Percentiles rank a stretch among this genome's conserved stretches.
phyloP scores from a whole-genome alignment of 2,329 filamentous ascomycete genomes.

The Trematosphaeria pertusa region DNA sequence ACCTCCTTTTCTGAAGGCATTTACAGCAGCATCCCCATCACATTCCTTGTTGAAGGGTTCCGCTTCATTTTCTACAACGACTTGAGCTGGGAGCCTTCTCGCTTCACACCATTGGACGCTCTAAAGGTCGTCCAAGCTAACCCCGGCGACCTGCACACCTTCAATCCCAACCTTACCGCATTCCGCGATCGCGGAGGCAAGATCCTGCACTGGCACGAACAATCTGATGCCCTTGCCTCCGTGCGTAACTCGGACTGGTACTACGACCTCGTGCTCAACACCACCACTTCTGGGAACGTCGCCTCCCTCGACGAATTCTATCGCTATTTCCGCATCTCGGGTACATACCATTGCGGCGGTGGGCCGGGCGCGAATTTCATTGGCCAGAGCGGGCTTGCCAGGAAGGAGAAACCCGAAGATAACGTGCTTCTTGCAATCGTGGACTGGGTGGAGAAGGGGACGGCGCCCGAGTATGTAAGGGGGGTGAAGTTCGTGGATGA shows the following conservation, averaged over 20 bases:
- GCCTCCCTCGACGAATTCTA: constrained; percentile 48
- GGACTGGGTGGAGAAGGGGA: constrained; percentile 51
- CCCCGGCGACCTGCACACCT: constrained; percentile 12
- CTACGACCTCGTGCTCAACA: constrained; percentile 53
- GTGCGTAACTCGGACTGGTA: constrained; percentile 33
- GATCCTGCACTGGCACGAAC: constrained; percentile 29
- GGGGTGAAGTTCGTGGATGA: too few species aligned
- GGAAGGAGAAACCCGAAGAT: too few species aligned
- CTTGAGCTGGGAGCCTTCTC: constrained; percentile 45
- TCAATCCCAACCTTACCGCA: constrained; percentile 20
- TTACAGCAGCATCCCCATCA: constrained; percentile 43
- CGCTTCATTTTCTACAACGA: constrained; percentile 52
- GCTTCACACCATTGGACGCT: constrained; percentile 46
- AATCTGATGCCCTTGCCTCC: constrained; percentile 14
- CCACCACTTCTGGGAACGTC: too few species aligned
- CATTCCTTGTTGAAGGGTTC: constrained; percentile 46
- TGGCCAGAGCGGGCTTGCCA: too few species aligned
- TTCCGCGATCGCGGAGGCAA: constrained; percentile 27
- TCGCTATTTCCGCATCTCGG: constrained; percentile 57
- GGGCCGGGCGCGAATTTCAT: constrained; percentile 50
- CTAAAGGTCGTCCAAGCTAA: constrained; percentile 21
- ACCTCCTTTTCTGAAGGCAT: constrained; percentile 22
- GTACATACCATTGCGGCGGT: constrained; percentile 57
- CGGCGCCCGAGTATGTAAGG: constrained; percentile 46
- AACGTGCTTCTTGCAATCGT: constrained; percentile 56